phyloP scores from a whole-genome alignment of 169 alveolate genomes.

The Fabrea salina region DNA sequence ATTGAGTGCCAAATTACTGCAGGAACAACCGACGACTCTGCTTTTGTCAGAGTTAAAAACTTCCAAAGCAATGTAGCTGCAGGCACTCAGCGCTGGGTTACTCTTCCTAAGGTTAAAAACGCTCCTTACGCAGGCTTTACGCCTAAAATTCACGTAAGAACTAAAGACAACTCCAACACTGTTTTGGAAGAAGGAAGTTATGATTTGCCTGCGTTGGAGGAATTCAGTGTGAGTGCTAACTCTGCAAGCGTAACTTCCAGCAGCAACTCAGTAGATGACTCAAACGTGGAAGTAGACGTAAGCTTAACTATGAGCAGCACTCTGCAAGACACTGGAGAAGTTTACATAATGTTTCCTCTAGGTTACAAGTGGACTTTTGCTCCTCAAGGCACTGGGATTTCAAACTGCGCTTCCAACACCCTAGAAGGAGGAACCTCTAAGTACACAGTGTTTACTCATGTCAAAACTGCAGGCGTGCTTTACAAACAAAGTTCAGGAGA shows the following conservation, averaged over 20 bases:
- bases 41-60: constrained; percentile 20
- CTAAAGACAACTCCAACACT: neutral
- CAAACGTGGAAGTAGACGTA: neutral
- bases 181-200: neutral
- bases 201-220: neutral
- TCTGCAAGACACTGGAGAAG: neutral
- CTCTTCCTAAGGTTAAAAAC: constrained; percentile 22
- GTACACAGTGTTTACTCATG: neutral
- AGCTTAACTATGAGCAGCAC: neutral
- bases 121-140: constrained; percentile 21
- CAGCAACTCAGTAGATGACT: neutral
- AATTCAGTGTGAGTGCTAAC: neutral
- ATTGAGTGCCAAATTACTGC: constrained; percentile 19
- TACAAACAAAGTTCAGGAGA: neutral
- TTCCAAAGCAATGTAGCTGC: neutral
- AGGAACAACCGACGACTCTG: constrained; percentile 29
- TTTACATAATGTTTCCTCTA: constrained; percentile 21
- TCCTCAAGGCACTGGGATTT: constrained; percentile 18
- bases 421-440: neutral
- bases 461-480: constrained; percentile 10
- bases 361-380: constrained; percentile 32
- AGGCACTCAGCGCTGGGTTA: neutral
- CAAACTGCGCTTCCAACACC: neutral
- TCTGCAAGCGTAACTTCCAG: constrained; percentile 5
- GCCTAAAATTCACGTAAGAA: neutral